Conservation (phyloP, 805 yeast species). For the Cyberlindnera mrakii region DNA sequence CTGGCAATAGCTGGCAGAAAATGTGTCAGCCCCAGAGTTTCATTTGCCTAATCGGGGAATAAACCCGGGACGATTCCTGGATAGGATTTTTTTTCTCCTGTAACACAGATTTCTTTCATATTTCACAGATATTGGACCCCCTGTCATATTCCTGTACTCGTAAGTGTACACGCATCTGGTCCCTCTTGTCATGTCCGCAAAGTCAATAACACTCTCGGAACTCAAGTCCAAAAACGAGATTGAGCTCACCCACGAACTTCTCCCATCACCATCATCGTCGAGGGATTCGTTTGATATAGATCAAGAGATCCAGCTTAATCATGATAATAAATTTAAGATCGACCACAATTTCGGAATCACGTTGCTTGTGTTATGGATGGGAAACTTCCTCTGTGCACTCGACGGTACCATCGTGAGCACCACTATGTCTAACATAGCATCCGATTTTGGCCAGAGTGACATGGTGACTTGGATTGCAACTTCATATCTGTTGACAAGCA, state of each 20-base stretch:
- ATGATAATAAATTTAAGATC: slow-evolving; percentile 2
- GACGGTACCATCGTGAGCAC: slow-evolving; percentile 60
- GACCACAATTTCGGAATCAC: slow-evolving; percentile 10
- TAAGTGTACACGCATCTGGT: too few species aligned
- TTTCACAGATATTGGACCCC: too few species aligned
- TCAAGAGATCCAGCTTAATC: not conserved
- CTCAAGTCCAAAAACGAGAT: not conserved
- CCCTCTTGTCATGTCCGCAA: too few species aligned
- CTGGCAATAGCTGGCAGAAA: too few species aligned
- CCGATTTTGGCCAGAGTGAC: slow-evolving; percentile 47
- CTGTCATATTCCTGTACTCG: too few species aligned
- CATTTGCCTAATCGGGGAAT: too few species aligned
- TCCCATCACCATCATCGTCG: not conserved
- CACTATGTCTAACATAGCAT: slow-evolving; percentile 51
- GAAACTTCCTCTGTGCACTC: slow-evolving; percentile 46
- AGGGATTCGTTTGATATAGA: slow-evolving; percentile 1
- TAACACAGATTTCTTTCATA: too few species aligned
- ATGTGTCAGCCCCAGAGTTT: too few species aligned
- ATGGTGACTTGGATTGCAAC: slow-evolving; percentile 68
- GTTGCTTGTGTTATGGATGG: slow-evolving; percentile 34
- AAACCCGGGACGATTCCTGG: too few species aligned
- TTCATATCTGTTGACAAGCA: slow-evolving; percentile 58
- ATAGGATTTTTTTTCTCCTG: too few species aligned
- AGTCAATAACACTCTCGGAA: not conserved
- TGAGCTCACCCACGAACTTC: not conserved